A percentile compares a stretch with the other conserved stretches of the same genome.
Evolutionary conservation across 148 eudicot genomes (phyloP).

Genomic region (Spergularia marina): DNA sequence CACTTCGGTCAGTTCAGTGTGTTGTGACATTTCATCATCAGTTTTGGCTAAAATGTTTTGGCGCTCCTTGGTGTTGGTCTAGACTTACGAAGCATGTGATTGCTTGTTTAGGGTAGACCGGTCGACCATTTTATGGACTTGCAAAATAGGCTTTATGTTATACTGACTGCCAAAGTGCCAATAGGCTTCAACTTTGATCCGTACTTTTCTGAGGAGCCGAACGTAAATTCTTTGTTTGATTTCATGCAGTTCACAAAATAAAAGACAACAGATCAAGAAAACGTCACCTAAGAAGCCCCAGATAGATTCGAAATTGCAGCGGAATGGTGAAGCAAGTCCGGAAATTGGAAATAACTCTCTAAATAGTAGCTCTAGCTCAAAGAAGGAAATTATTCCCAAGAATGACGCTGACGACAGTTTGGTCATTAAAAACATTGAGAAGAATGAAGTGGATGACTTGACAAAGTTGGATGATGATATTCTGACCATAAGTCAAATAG

Average conservation of each 20-base stretch:
- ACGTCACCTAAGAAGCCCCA: slow-evolving; percentile 36
- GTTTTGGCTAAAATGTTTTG: not conserved
- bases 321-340: slow-evolving; percentile 33
- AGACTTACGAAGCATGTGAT: not conserved
- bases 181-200: not conserved
- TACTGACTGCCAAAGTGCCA: not conserved
- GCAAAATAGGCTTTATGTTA: not conserved
- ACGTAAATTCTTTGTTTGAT: slow-evolving; percentile 3
- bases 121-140: too few relatives aligned
- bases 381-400: slow-evolving; percentile 16
- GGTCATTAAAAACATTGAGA: slow-evolving; percentile 28
- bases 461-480: slow-evolving; percentile 13
- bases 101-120: not conserved
- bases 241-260: slow-evolving; percentile 61
- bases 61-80: not conserved
- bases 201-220: slow-evolving; percentile 9
- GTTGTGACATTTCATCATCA: not conserved
- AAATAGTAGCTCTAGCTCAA: slow-evolving; percentile 29
- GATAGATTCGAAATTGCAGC: slow-evolving; percentile 41
- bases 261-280: slow-evolving; percentile 57
- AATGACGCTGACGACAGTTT: slow-evolving; percentile 21
- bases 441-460: slow-evolving; percentile 22
- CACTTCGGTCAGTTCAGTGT: not conserved
- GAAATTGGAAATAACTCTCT: slow-evolving; percentile 37
- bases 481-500: slow-evolving; percentile 9